phyloP scores from a whole-genome alignment of 192 early-diverging fungal genomes.

The Cetraspora pellucida region DNA sequence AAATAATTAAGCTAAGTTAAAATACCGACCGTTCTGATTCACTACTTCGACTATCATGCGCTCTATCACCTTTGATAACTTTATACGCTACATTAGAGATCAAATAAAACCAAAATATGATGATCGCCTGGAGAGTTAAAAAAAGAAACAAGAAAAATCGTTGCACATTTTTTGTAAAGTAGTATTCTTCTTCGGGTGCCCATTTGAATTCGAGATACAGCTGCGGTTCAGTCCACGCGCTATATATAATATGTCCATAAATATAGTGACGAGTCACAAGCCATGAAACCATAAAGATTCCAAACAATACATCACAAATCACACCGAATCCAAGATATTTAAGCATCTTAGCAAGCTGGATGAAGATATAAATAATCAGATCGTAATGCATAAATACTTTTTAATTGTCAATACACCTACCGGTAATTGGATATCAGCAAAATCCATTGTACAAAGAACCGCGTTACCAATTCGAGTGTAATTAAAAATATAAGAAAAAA shows the following conservation, averaged over 20 bases:
- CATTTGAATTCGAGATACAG: slow-evolving; percentile 59
- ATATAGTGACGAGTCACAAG: slow-evolving; percentile 73
- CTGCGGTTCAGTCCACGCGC: slow-evolving; percentile 53
- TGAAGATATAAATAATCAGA: not conserved
- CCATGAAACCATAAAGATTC: slow-evolving; percentile 75
- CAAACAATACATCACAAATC: slow-evolving; percentile 73
- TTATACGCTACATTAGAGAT: slow-evolving; percentile 64
- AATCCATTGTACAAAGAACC: slow-evolving; percentile 76
- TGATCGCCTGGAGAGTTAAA: slow-evolving; percentile 62
- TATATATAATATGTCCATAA: slow-evolving; percentile 68
- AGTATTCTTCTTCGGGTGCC: slow-evolving; percentile 59
- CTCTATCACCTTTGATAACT: slow-evolving; percentile 62
- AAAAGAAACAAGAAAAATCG: slow-evolving; percentile 63
- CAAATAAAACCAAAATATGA: slow-evolving; percentile 79
- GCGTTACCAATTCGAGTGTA: slow-evolving; percentile 81
- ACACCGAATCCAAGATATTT: slow-evolving; percentile 67
- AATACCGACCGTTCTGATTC: slow-evolving; percentile 47
- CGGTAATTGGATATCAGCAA: slow-evolving; percentile 76
- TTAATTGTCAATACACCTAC: slow-evolving; percentile 40
- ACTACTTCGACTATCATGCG: slow-evolving; percentile 72
- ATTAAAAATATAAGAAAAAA: slow-evolving; percentile 65
- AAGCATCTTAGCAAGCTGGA: slow-evolving; percentile 73
- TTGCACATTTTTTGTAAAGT: slow-evolving; percentile 50
- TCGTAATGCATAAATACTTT: not conserved
- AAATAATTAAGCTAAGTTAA: not conserved